Conservation (phyloP, 257 asterid species). For the Euphrasia confusa region DNA sequence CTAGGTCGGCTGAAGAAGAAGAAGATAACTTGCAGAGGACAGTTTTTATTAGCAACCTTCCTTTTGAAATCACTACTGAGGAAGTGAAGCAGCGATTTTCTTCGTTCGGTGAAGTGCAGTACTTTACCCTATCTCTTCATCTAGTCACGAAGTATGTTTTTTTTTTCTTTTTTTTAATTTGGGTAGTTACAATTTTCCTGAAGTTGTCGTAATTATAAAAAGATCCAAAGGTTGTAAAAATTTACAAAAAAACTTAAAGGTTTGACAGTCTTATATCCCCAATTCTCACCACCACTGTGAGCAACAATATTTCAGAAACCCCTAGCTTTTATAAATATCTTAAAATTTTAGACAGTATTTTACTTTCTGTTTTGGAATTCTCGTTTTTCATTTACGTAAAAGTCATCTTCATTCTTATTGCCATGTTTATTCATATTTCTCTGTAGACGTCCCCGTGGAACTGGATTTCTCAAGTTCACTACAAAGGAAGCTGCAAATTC, state of each 20-base stretch:
- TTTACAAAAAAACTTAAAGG: background rate
- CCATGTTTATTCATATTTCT: constrained; percentile 17
- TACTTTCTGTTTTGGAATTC: background rate
- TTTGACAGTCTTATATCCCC: too few species aligned
- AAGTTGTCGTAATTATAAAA: background rate
- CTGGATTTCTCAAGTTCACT: constrained; percentile 92
- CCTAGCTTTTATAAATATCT: background rate
- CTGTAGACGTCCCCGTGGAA: constrained; percentile 90
- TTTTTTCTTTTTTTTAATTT: background rate
- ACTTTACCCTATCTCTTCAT: constrained; percentile 79
- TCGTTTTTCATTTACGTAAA: background rate
- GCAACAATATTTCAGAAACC: background rate
- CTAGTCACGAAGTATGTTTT: constrained; percentile 69
- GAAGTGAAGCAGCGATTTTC: constrained; percentile 86
- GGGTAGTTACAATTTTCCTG: background rate
- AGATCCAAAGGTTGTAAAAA: background rate
- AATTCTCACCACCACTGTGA: background rate
- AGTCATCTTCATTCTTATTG: constrained; percentile 9
- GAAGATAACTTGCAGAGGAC: constrained; percentile 77
- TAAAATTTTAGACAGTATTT: background rate
- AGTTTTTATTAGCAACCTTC: constrained; percentile 78
- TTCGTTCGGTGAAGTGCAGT: constrained; percentile 77
- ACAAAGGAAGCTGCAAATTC: constrained; percentile 63
- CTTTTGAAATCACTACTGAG: constrained; percentile 59
- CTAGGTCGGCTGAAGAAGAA: constrained; percentile 41